These are phyloP conservation scores for Claviceps humidiphila DNA, from an alignment of 2,329 filamentous ascomycete genomes.

Conservation along the genomic window DNA sequence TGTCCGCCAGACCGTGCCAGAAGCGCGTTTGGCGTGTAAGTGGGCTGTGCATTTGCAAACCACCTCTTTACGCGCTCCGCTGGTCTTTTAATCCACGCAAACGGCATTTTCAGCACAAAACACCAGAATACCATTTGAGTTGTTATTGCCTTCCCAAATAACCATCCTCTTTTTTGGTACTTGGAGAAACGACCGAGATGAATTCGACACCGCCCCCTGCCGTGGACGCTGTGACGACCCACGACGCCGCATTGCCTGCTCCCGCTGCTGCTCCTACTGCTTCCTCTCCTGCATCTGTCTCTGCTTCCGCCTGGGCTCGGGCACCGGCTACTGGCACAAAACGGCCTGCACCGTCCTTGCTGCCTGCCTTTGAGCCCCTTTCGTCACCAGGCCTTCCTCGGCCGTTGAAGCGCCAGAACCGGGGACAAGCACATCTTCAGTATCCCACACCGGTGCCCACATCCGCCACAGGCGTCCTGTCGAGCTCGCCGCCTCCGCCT, in stretches of 20 bases:
- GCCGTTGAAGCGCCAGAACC: constrained; percentile 53
- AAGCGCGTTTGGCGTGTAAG: constrained; percentile 2
- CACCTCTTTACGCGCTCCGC: constrained; percentile 4
- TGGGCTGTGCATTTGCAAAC: neutral
- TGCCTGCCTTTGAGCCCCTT: constrained; percentile 67
- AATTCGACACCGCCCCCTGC: constrained; percentile 24
- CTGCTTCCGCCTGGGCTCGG: neutral
- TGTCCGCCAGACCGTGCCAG: neutral
- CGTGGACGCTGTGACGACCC: neutral
- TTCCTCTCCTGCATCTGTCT: neutral
- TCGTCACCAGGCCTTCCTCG: constrained; percentile 63
- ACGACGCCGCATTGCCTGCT: constrained; percentile 22
- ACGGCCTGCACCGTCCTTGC: constrained; percentile 51
- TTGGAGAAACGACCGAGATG: constrained; percentile 22
- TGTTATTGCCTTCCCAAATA: neutral
- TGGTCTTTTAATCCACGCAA: constrained; percentile 7
- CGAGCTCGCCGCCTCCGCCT: constrained; percentile 58
- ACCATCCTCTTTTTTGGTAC: too few relatives aligned
- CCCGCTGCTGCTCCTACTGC: neutral
- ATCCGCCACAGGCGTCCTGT: constrained; percentile 82
- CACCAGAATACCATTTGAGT: neutral
- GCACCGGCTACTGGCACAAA: constrained; percentile 34
- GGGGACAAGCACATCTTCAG: constrained; percentile 38
- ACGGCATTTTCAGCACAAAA: neutral
- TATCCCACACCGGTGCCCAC: constrained; percentile 93